phyloP scores from a whole-genome alignment of 2,329 filamentous ascomycete species.

The Colletotrichum theobromicola region DNA sequence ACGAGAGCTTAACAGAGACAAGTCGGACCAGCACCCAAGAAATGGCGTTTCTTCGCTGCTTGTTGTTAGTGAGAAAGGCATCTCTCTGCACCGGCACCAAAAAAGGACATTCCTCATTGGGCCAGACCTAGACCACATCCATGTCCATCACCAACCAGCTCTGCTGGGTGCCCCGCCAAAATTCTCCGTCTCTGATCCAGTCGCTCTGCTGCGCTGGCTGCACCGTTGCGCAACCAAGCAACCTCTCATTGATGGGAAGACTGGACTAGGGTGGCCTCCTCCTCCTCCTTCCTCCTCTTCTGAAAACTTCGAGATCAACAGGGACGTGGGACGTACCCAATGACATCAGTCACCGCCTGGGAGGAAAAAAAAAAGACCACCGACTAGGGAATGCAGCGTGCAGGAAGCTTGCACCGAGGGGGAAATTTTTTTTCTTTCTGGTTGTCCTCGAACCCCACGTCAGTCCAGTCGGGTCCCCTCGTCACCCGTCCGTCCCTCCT shows the following conservation, averaged over 20 bases:
- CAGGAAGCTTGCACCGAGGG: neutral
- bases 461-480: neutral
- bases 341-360: conserved; percentile 16
- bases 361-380: neutral
- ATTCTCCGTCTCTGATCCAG: conserved; percentile 2
- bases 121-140: neutral
- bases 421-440: neutral
- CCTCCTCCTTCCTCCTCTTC: neutral
- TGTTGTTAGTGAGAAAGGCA: neutral
- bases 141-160: neutral
- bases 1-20: neutral
- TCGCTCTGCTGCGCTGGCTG: neutral
- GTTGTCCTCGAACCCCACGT: neutral
- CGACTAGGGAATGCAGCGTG: neutral
- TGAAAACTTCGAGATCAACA: conserved; percentile 17
- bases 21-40: neutral
- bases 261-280: neutral
- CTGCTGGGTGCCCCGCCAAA: neutral
- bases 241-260: neutral
- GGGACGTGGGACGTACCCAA: conserved; percentile 12
- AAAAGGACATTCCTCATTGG: neutral
- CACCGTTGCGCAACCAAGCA: neutral
- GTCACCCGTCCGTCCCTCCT: neutral
- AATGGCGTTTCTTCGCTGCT: neutral
- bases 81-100: neutral